Base-by-base conservation (phyloP, 2,329 filamentous ascomycete species). In the Talaromyces amestolkiae region DNA sequence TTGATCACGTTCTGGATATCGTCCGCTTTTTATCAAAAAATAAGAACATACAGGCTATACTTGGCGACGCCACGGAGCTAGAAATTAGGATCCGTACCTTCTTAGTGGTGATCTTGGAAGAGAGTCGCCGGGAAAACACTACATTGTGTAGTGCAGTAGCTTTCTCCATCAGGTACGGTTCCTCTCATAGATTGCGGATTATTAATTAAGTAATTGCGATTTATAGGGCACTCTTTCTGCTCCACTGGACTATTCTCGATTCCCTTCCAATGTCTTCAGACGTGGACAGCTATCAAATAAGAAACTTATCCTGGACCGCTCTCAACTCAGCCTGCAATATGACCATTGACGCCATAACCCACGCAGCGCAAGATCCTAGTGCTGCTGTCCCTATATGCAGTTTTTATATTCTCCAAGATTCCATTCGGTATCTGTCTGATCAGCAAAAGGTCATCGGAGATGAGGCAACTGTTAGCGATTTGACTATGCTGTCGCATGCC, bases 241-340 rank as follows among this genome's bases (percentile, higher is more conserved):
- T 66, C 3, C 64, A 66, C 22, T 43, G 35, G 47, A 35, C 59
- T 22, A 51, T 24, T 13, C 17, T 66, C 19, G 27, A 51, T 19
- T 41, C 19, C 24, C 53, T 63, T 41, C 37, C 53, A 19, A n/a
- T 8, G 15, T 45, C 41, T 33, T 19, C 31, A 37, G 31, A 59
- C 11, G 53, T 54, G 45, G 37, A 49, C 11, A 47, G 41, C 13
- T 45, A 47, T 13, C 64, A 66, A 58, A 24, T 35, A 39, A 47
- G 33, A 24, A 35, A 17, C 11, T 43, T 59, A 22, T 66, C 64
- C 15, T 17, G 17, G 49, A 61, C 53, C 5, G 60, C 60, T 33
- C 59, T 66, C 9, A 19, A 58, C n/a, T 63, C 64, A 9, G 64
- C 64, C 15, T 63, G 64, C 56, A 45, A 63, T 10, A 62, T 66